Conservation (phyloP, 768 basidiomycete species). For the Tremella yokohamensis region DNA sequence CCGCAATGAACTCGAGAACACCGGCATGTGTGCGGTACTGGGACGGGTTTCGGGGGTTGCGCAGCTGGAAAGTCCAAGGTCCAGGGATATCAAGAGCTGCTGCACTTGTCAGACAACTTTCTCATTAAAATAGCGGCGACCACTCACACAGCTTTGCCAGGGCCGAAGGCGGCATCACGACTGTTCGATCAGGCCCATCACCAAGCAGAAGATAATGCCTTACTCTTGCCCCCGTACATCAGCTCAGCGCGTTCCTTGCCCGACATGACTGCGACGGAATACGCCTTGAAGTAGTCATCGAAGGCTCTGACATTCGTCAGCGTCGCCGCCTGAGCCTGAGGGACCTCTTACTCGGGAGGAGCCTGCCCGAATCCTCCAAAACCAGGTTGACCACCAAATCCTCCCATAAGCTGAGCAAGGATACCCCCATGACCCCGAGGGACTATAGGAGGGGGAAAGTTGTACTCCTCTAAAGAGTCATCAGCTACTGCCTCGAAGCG, state of each 20-base stretch:
- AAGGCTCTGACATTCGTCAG: constrained; percentile 58
- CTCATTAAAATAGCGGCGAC: neutral
- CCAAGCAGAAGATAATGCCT: neutral
- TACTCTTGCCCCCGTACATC: constrained; percentile 95
- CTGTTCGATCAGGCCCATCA: constrained; percentile 53
- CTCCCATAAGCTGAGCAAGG: constrained; percentile 44
- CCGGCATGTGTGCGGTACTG: constrained; percentile 84
- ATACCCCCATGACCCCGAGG: constrained; percentile 33
- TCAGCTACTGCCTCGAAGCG: constrained; percentile 3
- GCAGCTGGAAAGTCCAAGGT: constrained; percentile 95
- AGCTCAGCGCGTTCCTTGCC: constrained; percentile 82
- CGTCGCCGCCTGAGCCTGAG: neutral
- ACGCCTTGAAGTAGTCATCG: constrained; percentile 89
- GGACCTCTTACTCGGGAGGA: constrained; percentile 9
- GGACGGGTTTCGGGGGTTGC: constrained; percentile 79
- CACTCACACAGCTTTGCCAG: constrained; percentile 72
- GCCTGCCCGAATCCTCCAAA: constrained; percentile 19
- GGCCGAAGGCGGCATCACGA: constrained; percentile 96
- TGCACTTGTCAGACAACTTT: constrained; percentile 23
- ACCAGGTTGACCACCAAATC: constrained; percentile 37
- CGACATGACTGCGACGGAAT: constrained; percentile 89
- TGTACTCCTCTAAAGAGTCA: constrained; percentile 20
- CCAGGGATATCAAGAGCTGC: constrained; percentile 77
- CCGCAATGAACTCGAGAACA: constrained; percentile 97
- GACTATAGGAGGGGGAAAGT: constrained; percentile 18